phyloP scores from a whole-genome alignment of 305 asterid species.

The Lippia alba region DNA sequence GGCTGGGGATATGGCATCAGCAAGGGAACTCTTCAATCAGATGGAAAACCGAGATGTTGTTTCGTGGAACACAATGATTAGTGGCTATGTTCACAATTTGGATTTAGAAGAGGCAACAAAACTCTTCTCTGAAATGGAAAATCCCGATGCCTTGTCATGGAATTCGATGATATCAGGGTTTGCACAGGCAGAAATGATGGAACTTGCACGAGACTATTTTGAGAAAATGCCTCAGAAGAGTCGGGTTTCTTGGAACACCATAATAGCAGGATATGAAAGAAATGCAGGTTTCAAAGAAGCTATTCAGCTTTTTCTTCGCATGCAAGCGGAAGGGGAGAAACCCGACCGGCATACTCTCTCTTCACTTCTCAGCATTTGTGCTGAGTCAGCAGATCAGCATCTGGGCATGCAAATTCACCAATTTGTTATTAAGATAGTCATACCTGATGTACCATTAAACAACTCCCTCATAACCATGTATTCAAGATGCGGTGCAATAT shows the following conservation, averaged over 20 bases:
- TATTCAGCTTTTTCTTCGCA: slow-evolving; percentile 54
- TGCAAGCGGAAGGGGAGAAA: slow-evolving; percentile 75
- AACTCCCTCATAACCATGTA: slow-evolving; percentile 91
- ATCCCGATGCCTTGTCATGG: slow-evolving; percentile 77
- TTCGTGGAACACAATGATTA: slow-evolving; percentile 82
- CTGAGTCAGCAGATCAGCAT: slow-evolving; percentile 59
- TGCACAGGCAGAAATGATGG: slow-evolving; percentile 62
- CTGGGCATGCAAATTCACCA: slow-evolving; percentile 86
- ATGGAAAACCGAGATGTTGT: slow-evolving; percentile 64
- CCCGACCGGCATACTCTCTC: slow-evolving; percentile 81
- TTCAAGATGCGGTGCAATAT: slow-evolving; percentile 77
- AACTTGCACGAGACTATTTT: slow-evolving; percentile 60
- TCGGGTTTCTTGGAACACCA: slow-evolving; percentile 75
- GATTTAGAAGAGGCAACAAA: slow-evolving; percentile 66
- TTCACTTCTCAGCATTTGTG: slow-evolving; percentile 77
- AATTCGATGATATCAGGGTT: slow-evolving; percentile 76
- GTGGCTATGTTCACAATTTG: slow-evolving; percentile 63
- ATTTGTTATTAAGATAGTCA: slow-evolving; percentile 54
- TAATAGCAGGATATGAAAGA: slow-evolving; percentile 76
- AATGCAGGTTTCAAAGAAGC: slow-evolving; percentile 62
- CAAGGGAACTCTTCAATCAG: slow-evolving; percentile 70
- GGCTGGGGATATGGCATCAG: slow-evolving; percentile 61
- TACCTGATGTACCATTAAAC: slow-evolving; percentile 75
- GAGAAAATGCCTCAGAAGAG: slow-evolving; percentile 66
- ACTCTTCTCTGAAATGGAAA: slow-evolving; percentile 63